Evolutionary conservation across 441 rosid genomes (phyloP).

Genomic region (Gossypium lobatum): DNA sequence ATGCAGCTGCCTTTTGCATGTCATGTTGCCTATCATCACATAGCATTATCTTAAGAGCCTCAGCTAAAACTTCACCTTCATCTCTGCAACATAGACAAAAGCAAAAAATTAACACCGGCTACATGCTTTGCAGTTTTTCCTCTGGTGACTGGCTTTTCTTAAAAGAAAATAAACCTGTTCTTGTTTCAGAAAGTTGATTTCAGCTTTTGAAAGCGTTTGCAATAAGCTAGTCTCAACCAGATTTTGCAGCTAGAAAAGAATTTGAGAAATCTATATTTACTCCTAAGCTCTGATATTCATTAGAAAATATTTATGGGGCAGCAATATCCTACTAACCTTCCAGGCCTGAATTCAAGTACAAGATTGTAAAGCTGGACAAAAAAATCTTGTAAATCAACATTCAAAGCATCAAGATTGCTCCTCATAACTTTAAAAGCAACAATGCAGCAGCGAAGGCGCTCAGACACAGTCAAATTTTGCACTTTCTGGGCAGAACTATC

Average conservation of each 20-base stretch:
- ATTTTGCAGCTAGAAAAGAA: too few species aligned
- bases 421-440: conserved; percentile 95
- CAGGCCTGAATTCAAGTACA: conserved; percentile 84
- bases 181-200: not conserved
- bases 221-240: too few species aligned
- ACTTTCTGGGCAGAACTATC: conserved; percentile 34
- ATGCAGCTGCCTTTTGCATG: conserved; percentile 96
- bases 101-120: not conserved
- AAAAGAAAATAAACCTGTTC: not conserved
- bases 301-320: not conserved
- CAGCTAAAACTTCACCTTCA: conserved; percentile 75
- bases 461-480: conserved; percentile 51
- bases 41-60: conserved; percentile 89
- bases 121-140: not conserved
- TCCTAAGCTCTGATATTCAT: not conserved
- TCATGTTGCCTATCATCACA: conserved; percentile 94
- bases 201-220: not conserved
- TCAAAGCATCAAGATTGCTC: conserved; percentile 82
- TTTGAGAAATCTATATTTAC: not conserved
- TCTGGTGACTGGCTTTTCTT: not conserved
- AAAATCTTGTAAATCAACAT: conserved; percentile 90
- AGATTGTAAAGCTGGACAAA: conserved; percentile 88
- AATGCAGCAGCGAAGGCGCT: conserved; percentile 82
- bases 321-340: conserved; percentile 58
- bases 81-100: conserved; percentile 44